Base-by-base conservation (phyloP, 2,329 filamentous ascomycete genomes). In the Fusarium vanettenii region DNA sequence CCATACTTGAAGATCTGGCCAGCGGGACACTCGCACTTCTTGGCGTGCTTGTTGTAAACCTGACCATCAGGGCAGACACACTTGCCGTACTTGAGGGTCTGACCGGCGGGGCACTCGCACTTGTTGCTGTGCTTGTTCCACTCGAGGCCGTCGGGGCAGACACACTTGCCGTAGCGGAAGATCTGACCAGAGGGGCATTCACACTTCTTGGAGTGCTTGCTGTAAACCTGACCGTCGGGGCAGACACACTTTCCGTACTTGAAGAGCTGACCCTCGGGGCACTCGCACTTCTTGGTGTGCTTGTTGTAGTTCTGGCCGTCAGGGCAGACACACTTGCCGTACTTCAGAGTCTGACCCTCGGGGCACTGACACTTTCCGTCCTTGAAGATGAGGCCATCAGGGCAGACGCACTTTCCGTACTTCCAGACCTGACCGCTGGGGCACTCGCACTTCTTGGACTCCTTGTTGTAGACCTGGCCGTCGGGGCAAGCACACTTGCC, bases 51-150 rank as follows among this genome's bases (percentile, higher is more conserved):
- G 33, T 52, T 50, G 11, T 29, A 57, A 2, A 4, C n/a, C 25
- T 71, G 64, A 6, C 59, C 67, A 7, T 62, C 4, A 13, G 70
- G 69, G 25, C 70, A 72, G 14, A 52, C 6, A 56, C 72, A 74
- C 41, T 70, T 64, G 7, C 66, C 66, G 10, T 75, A 66, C 55
- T 75, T 55, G 1, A 50, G 1, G 31, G 52, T 20, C 59, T 71
- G 73, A 18, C 73, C 74, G 20, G 14, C 5, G 18, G 72, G 67
- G 70, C 73, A 75, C 3, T 60, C 56, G 13, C 73, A 75, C 55
- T 68, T 60, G 29, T 57, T 18, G 5, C 18, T 1, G 2, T 60
- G 16, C 45, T 68, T 63, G 25, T 72, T 33, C 27, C 50, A 71
- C 31, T 31, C 41, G 18, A 71, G 70, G 11, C 68, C 70, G 16